Conservation (phyloP, 2,329 filamentous ascomycete genomes). For the Neofusicoccum cordaticola region DNA sequence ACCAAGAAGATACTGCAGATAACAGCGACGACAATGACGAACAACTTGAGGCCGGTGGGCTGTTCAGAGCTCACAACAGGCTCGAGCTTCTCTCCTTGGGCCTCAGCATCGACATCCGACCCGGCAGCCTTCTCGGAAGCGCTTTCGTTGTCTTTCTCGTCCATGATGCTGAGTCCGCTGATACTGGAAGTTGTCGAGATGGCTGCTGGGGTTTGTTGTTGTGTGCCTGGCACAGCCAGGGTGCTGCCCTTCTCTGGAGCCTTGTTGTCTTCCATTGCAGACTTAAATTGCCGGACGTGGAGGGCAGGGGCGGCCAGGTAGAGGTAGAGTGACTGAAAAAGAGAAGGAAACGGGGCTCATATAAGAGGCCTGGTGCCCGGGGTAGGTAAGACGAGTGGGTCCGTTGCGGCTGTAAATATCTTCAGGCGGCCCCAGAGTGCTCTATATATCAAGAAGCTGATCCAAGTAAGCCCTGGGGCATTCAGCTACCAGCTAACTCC, state of each 20-base stretch:
- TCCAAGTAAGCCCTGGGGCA: not conserved
- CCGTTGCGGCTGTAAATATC: not conserved
- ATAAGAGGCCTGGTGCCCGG: not conserved
- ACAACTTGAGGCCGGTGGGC: slow-evolving; percentile 25
- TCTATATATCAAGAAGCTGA: not conserved
- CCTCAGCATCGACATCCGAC: slow-evolving; percentile 6
- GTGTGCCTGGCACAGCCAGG: slow-evolving; percentile 1
- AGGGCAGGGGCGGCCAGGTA: too few species aligned
- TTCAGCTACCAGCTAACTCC: not conserved
- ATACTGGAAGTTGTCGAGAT: slow-evolving; percentile 1
- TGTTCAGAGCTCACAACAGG: slow-evolving; percentile 18
- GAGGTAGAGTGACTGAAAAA: not conserved
- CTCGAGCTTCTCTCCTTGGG: slow-evolving; percentile 10
- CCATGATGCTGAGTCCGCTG: not conserved
- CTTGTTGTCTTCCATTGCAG: slow-evolving; percentile 8
- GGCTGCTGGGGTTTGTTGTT: not conserved
- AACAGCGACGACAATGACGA: slow-evolving; percentile 28
- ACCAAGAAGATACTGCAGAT: slow-evolving; percentile 29
- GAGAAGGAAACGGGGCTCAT: too few species aligned
- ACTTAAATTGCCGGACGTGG: too few species aligned
- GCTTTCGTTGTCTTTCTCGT: slow-evolving; percentile 3
- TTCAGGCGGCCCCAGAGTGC: not conserved
- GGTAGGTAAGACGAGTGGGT: not conserved
- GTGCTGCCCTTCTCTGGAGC: not conserved
- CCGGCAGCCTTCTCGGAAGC: not conserved